phyloP scores from a whole-genome alignment of 1,284 basidiomycete species.

The Rhodotorula sp. region DNA sequence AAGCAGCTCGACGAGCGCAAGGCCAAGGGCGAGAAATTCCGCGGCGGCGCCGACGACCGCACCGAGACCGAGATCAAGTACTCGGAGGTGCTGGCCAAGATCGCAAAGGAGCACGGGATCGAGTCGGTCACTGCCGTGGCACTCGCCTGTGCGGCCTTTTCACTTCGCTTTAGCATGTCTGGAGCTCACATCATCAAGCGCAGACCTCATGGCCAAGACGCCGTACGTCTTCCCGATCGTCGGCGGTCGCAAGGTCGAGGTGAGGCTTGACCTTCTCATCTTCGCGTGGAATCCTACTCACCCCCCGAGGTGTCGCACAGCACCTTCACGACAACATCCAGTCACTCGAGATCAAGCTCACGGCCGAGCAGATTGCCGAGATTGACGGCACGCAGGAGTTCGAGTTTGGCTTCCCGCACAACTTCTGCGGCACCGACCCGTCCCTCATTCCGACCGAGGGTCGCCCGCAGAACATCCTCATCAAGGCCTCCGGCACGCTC shows the following conservation, averaged over 20 bases:
- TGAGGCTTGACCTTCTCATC: too few relatives aligned
- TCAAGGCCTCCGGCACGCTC: conserved; percentile 6
- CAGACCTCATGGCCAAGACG: conserved; percentile 36
- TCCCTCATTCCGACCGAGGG: conserved; percentile 32
- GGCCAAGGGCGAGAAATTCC: conserved; percentile 54
- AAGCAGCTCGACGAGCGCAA: conserved; percentile 52
- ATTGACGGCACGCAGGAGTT: conserved; percentile 46
- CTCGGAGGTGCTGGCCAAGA: conserved; percentile 18
- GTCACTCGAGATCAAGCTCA: conserved; percentile 55
- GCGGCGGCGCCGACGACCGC: conserved; percentile 46
- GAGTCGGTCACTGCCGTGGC: conserved; percentile 17
- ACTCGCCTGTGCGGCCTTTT: conserved; percentile 2
- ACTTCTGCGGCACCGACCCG: conserved; percentile 27
- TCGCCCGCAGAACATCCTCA: not conserved
- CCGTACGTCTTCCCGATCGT: conserved; percentile 59
- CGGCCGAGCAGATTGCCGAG: conserved; percentile 54
- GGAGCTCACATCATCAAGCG: conserved; percentile 45
- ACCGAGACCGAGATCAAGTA: conserved; percentile 45
- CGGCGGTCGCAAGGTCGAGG: conserved; percentile 57
- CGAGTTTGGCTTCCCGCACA: conserved; percentile 46
- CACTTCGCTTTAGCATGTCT: conserved; percentile 52
- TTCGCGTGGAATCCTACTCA: too few relatives aligned
- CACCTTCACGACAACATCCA: conserved; percentile 58
- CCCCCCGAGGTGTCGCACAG: conserved; percentile 32
- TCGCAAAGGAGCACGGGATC: conserved; percentile 48